These are phyloP conservation scores for Blastobotrys terrestris DNA, from an alignment of 805 yeast species.

Conservation along the genomic window DNA sequence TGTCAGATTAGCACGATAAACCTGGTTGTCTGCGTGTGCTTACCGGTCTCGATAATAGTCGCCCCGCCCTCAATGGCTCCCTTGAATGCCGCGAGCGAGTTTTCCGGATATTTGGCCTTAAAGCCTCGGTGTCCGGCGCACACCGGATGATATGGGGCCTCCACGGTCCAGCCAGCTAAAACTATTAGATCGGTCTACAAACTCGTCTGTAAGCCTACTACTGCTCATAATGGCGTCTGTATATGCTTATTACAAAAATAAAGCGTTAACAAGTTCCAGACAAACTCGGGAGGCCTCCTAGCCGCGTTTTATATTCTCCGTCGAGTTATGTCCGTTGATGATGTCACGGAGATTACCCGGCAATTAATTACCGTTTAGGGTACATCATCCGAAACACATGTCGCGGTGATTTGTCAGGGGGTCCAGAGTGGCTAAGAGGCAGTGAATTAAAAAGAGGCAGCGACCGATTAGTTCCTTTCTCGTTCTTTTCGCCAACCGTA, in stretches of 20 bases:
- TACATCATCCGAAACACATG: neutral
- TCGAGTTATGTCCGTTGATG: neutral
- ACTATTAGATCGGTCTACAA: neutral
- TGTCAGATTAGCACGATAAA: neutral
- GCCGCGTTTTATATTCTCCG: too few relatives aligned
- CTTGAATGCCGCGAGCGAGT: conserved; percentile 21
- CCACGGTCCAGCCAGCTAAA: neutral
- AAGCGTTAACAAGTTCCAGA: too few relatives aligned
- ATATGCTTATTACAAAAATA: too few relatives aligned
- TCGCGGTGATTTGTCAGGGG: neutral
- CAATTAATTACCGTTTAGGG: neutral
- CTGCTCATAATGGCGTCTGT: neutral
- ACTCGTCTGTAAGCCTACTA: neutral
- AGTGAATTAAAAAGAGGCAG: too few relatives aligned
- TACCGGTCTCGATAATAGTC: conserved; percentile 41
- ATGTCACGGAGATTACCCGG: neutral
- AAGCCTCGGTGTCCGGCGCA: conserved; percentile 25
- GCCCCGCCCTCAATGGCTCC: conserved; percentile 36
- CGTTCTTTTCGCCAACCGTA: too few relatives aligned
- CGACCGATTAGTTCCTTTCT: too few relatives aligned
- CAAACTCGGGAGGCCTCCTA: too few relatives aligned
- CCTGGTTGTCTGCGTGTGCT: too few relatives aligned
- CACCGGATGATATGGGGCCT: conserved; percentile 13
- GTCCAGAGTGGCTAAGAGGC: too few relatives aligned
- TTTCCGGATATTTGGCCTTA: conserved; percentile 25